Percentiles rank a stretch among this genome's conserved stretches.
Evolutionary conservation across 2,329 filamentous ascomycete genomes (phyloP).

Genomic region (Botrytis galanthina): DNA sequence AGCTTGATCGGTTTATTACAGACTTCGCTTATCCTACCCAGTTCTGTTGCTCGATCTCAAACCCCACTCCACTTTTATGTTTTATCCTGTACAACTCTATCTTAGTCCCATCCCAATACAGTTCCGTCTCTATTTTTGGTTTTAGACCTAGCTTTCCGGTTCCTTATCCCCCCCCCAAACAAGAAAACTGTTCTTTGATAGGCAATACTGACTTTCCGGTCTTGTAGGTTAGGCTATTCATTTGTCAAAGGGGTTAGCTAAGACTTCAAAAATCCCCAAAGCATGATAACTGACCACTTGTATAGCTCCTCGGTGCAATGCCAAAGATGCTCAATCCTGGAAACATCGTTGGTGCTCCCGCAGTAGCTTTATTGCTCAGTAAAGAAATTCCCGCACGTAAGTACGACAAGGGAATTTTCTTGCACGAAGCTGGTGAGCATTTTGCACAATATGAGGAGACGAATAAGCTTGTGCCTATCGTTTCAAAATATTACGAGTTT

Average conservation of each 20-base stretch:
- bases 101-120: neutral
- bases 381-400: conserved; percentile 7
- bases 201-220: neutral
- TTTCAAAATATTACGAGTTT: neutral
- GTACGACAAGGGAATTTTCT: conserved; percentile 9
- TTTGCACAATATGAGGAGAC: neutral
- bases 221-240: neutral
- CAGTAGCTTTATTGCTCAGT: neutral
- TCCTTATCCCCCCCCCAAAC: neutral
- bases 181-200: neutral
- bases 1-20: neutral
- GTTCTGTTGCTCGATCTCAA: neutral
- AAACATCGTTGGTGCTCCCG: neutral
- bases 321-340: neutral
- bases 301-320: neutral
- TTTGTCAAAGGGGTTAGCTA: conserved; percentile 3
- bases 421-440: conserved; percentile 8
- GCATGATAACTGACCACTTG: neutral
- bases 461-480: neutral
- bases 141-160: neutral
- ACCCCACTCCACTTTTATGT: neutral
- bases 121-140: too few relatives aligned
- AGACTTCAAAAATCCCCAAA: neutral
- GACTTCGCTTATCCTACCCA: neutral
- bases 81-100: neutral